A percentile compares a stretch with the other conserved stretches of the same genome.
Conservation (phyloP, 1,284 basidiomycete species). For the Veloporphyrellus conicus region DNA sequence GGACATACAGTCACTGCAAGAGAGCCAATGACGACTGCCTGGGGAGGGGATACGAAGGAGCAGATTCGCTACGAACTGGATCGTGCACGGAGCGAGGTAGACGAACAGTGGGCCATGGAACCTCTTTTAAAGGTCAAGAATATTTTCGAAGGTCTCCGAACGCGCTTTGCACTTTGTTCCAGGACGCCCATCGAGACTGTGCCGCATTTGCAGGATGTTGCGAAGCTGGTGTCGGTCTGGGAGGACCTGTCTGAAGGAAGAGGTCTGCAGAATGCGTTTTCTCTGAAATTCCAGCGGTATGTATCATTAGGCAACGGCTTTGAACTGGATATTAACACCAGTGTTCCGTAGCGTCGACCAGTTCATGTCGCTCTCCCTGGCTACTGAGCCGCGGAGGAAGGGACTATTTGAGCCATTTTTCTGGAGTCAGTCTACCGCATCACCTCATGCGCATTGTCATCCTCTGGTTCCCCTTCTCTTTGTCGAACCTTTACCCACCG, state of each 20-base stretch:
- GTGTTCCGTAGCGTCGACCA: conserved; percentile 66
- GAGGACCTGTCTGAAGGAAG: conserved; percentile 41
- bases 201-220: conserved; percentile 37
- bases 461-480: conserved; percentile 68
- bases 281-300: conserved; percentile 61
- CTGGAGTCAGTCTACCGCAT: conserved; percentile 51
- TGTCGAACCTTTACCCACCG: conserved; percentile 63
- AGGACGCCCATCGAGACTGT: conserved; percentile 35
- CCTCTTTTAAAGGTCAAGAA: conserved; percentile 42
- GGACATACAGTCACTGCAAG: conserved; percentile 32
- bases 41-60: conserved; percentile 56
- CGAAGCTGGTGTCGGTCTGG: conserved; percentile 54
- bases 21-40: conserved; percentile 55
- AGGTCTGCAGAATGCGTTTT: conserved; percentile 39
- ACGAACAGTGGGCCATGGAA: conserved; percentile 42
- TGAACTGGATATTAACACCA: conserved; percentile 10
- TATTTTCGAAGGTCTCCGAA: conserved; percentile 51
- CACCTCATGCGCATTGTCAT: conserved; percentile 40
- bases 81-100: conserved; percentile 39
- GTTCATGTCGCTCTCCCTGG: conserved; percentile 72
- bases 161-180: conserved; percentile 50
- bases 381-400: conserved; percentile 65
- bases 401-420: conserved; percentile 72
- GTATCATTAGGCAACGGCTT: conserved; percentile 18
- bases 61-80: conserved; percentile 34